phyloP scores from a whole-genome alignment of 805 yeast genomes.

The Helenozyma baotianmanensis region DNA sequence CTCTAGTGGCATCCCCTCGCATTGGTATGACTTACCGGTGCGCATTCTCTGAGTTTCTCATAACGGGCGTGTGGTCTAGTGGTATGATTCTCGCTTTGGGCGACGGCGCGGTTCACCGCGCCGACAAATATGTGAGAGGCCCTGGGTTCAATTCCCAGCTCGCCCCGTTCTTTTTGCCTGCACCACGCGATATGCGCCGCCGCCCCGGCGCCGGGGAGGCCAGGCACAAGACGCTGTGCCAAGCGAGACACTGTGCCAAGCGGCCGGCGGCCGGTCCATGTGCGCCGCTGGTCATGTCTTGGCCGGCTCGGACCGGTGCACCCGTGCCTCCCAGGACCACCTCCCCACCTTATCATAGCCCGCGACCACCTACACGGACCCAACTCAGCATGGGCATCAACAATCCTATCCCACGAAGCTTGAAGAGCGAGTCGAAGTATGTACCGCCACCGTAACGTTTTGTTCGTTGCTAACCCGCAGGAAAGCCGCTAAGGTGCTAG shows the following conservation, averaged over 20 bases:
- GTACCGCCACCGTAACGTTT: conserved; percentile 27
- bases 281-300: no score
- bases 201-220: no score
- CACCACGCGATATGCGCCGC: no score
- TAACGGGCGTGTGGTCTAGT: conserved; percentile 21
- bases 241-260: no score
- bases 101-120: neutral
- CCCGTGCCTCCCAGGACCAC: no score
- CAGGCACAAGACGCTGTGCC: no score
- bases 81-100: conserved; percentile 23
- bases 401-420: conserved; percentile 91
- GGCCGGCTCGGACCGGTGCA: no score
- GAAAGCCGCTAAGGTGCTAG: conserved; percentile 88
- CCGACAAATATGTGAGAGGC: conserved; percentile 45
- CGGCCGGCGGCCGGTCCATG: no score
- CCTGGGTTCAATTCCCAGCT: conserved; percentile 61
- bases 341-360: no score
- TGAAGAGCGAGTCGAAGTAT: conserved; percentile 80
- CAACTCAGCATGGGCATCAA: conserved; percentile 51
- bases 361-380: neutral
- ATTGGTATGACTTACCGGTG: no score
- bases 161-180: conserved; percentile 28
- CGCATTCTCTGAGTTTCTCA: no score
- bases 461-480: conserved; percentile 28
- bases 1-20: no score